Percentiles rank a stretch among this genome's conserved stretches.
These are phyloP conservation scores for Beauveria pseudobassiana DNA, from an alignment of 2,329 filamentous ascomycete species.

Conservation along the genomic window DNA sequence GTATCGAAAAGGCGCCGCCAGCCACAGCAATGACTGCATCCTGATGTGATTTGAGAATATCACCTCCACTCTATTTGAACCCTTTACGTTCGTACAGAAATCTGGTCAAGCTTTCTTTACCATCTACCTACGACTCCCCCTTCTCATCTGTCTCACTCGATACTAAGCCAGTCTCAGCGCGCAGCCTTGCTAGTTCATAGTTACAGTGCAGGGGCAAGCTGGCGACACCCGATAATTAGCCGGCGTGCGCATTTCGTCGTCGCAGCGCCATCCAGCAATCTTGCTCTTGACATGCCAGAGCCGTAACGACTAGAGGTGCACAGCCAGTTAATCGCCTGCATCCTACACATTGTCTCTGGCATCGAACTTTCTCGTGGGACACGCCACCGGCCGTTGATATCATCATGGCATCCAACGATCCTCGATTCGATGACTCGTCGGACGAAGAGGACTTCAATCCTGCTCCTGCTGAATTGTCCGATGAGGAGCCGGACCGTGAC, in stretches of 20 bases:
- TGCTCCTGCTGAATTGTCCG: constrained; percentile 63
- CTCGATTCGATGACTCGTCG: constrained; percentile 54
- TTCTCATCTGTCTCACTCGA: too few species aligned
- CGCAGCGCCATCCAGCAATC: not conserved
- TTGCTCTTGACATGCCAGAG: constrained; percentile 10
- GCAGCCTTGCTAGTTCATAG: too few species aligned
- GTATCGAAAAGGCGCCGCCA: not conserved
- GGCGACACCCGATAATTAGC: constrained; percentile 15
- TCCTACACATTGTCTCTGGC: constrained; percentile 10
- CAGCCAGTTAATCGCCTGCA: not conserved
- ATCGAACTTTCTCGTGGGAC: constrained; percentile 3
- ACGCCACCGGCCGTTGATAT: not conserved
- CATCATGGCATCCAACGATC: constrained; percentile 41
- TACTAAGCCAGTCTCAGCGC: too few species aligned
- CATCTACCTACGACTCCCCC: not conserved
- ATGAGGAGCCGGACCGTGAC: constrained; percentile 42
- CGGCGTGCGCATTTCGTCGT: constrained; percentile 11
- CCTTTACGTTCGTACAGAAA: not conserved
- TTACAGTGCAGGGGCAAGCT: not conserved
- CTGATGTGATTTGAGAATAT: not conserved
- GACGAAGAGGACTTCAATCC: constrained; percentile 91
- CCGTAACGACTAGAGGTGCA: constrained; percentile 7
- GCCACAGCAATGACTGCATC: too few species aligned
- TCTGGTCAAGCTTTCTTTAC: too few species aligned
- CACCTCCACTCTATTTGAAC: too few species aligned